A percentile compares a stretch with the other conserved stretches of the same genome.
phyloP scores from a whole-genome alignment of 78 protist genomes.

The Dictyostelium firmibasis region DNA sequence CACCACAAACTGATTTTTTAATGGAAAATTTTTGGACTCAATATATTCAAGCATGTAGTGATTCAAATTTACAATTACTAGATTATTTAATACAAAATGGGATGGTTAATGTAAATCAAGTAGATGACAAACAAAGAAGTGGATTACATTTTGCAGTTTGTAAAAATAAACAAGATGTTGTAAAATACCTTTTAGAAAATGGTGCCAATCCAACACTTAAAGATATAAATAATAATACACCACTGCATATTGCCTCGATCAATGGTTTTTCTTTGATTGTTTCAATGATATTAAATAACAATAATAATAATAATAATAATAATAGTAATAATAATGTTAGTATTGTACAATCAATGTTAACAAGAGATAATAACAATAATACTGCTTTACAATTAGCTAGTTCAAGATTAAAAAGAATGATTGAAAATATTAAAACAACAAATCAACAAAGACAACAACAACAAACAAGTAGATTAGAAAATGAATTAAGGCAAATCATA shows the following conservation, averaged over 20 bases:
- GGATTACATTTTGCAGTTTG: constrained; percentile 55
- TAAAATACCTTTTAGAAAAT: not conserved
- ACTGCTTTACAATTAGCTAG: constrained; percentile 12
- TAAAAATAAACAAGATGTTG: not conserved
- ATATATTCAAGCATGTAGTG: not conserved
- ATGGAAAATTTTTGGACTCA: not conserved
- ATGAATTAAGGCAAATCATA: not conserved
- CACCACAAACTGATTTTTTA: not conserved
- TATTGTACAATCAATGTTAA: not conserved
- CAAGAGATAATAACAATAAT: constrained; percentile 14
- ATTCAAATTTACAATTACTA: not conserved
- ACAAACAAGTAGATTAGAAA: not conserved
- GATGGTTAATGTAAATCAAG: constrained; percentile 10
- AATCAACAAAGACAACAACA: not conserved
- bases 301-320: not conserved
- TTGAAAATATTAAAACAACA: not conserved
- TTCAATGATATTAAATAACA: not conserved
- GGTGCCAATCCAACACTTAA: not conserved
- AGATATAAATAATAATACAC: constrained; percentile 15
- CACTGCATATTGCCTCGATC: constrained; percentile 16
- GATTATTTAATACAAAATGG: not conserved
- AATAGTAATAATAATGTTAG: not conserved
- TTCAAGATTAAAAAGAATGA: constrained; percentile 11
- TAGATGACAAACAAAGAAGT: constrained; percentile 37
- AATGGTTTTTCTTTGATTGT: not conserved